phyloP scores from a whole-genome alignment of 2,329 filamentous ascomycete species.

The Juglanconis sp. region DNA sequence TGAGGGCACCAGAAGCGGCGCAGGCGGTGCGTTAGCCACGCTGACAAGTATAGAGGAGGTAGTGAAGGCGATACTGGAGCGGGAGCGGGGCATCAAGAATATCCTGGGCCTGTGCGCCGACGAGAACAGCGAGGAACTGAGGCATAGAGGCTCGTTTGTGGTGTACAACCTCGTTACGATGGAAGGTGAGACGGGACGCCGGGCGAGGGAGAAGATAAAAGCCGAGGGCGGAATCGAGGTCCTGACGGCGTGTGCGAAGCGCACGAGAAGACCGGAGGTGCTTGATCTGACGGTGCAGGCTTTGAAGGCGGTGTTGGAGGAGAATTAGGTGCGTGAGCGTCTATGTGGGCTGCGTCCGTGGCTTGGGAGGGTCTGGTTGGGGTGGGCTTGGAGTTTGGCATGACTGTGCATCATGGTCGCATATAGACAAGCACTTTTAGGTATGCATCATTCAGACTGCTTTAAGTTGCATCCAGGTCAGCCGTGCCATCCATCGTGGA shows the following conservation, averaged over 20 bases:
- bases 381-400: too few relatives aligned
- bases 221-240: conserved; percentile 62
- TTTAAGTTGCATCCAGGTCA: too few relatives aligned
- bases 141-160: conserved; percentile 72
- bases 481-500: too few relatives aligned
- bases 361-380: too few relatives aligned
- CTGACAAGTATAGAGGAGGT: conserved; percentile 76
- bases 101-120: conserved; percentile 79
- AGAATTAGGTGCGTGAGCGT: conserved; percentile 6
- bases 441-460: too few relatives aligned
- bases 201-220: conserved; percentile 58
- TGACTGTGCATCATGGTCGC: too few relatives aligned
- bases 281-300: conserved; percentile 69
- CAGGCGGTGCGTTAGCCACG: conserved; percentile 83
- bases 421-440: too few relatives aligned
- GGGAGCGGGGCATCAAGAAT: conserved; percentile 70
- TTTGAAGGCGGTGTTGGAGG: conserved; percentile 62
- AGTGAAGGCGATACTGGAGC: conserved; percentile 66
- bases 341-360: too few relatives aligned
- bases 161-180: conserved; percentile 69
- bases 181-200: conserved; percentile 62
- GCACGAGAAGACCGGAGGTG: conserved; percentile 66
- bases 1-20: conserved; percentile 71
- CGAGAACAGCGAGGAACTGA: conserved; percentile 59
- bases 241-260: conserved; percentile 67